Conservation (phyloP, 495 filamentous ascomycete species). For the Diplogelasinospora grovesii region DNA sequence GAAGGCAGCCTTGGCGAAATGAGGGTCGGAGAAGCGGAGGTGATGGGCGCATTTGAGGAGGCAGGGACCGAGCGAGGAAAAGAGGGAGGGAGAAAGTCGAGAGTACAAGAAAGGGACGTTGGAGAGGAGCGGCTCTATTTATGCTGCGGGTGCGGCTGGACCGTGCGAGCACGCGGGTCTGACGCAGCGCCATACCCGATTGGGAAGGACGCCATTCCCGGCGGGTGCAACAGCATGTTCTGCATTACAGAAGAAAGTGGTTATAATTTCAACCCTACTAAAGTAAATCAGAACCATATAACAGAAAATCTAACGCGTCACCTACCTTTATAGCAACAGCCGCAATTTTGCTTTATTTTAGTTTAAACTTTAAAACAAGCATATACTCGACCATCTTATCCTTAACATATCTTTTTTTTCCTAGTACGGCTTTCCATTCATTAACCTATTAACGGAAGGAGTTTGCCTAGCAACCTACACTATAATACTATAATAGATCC, state of each 20-base stretch:
- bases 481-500: too few species aligned
- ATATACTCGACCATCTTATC: too few species aligned
- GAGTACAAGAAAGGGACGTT: slow-evolving; percentile 13
- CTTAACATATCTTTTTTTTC: too few species aligned
- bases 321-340: too few species aligned
- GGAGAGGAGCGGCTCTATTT: slow-evolving; percentile 14
- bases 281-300: too few species aligned
- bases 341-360: too few species aligned
- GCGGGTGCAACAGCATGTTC: slow-evolving; percentile 10
- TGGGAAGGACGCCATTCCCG: slow-evolving; percentile 9
- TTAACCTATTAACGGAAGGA: too few species aligned
- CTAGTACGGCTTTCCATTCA: too few species aligned
- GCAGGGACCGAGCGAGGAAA: slow-evolving; percentile 8
- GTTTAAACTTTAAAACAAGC: too few species aligned
- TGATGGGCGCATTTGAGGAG: slow-evolving; percentile 10
- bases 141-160: neutral
- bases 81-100: slow-evolving; percentile 11
- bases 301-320: too few species aligned
- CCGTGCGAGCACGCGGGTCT: slow-evolving; percentile 6
- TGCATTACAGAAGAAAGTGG: slow-evolving; percentile 5
- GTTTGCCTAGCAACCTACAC: too few species aligned
- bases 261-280: too few species aligned
- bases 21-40: slow-evolving; percentile 8
- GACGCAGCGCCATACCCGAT: slow-evolving; percentile 9
- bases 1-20: slow-evolving; percentile 13